phyloP scores from a whole-genome alignment of 495 filamentous ascomycete genomes.

The Talaromyces stipitatus region DNA sequence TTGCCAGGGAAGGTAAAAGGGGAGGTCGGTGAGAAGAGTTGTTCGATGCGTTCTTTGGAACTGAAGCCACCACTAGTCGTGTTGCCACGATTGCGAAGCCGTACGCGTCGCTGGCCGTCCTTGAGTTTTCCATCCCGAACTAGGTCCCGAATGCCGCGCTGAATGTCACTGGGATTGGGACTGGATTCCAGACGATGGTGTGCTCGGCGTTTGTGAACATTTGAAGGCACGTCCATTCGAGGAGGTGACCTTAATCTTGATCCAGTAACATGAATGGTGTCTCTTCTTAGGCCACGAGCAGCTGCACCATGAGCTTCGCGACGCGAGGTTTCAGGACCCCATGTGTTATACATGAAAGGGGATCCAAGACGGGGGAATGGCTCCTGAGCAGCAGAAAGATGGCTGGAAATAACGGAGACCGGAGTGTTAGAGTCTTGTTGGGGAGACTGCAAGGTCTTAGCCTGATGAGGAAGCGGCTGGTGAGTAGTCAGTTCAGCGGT shows the following conservation, averaged over 20 bases:
- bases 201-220: conserved; percentile 46
- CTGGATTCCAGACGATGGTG: conserved; percentile 35
- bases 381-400: conserved; percentile 15
- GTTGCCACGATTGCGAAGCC: conserved; percentile 43
- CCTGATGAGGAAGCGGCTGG: conserved; percentile 13
- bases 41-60: conserved; percentile 21
- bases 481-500: conserved; percentile 18
- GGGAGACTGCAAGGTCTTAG: conserved; percentile 9
- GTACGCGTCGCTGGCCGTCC: conserved; percentile 39
- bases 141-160: conserved; percentile 43
- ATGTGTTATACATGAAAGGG: conserved; percentile 50
- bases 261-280: conserved; percentile 38
- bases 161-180: conserved; percentile 36
- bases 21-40: conserved; percentile 43
- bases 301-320: conserved; percentile 24
- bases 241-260: conserved; percentile 41
- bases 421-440: conserved; percentile 4
- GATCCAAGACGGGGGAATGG: conserved; percentile 42
- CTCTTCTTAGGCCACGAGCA: conserved; percentile 22
- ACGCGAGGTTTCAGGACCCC: conserved; percentile 42
- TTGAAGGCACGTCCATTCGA: conserved; percentile 40
- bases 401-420: conserved; percentile 7
- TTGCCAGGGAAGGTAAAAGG: conserved; percentile 26
- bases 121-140: conserved; percentile 36
- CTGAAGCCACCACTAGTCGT: conserved; percentile 29